A percentile compares a stretch with the other conserved stretches of the same genome.
These are phyloP conservation scores for Metschnikowia gruessii DNA, from an alignment of 805 yeast species.

Conservation along the genomic window DNA sequence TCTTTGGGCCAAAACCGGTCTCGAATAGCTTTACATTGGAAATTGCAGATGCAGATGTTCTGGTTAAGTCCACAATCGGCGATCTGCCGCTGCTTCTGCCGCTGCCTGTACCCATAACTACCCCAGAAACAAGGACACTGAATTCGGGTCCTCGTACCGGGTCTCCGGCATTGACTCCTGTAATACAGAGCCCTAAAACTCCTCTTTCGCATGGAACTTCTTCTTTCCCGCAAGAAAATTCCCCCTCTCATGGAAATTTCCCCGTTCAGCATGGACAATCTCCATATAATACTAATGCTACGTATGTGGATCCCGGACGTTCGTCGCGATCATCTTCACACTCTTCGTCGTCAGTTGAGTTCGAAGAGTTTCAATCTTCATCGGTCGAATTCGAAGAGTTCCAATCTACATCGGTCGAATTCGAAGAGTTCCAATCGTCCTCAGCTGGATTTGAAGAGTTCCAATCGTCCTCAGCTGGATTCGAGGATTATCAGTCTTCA, in stretches of 20 bases:
- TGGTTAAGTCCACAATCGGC: not conserved
- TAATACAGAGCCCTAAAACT: too few species aligned
- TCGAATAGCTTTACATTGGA: conserved; percentile 15
- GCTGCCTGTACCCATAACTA: not conserved
- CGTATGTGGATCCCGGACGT: not conserved
- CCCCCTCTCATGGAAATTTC: too few species aligned
- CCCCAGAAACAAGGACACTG: too few species aligned
- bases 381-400: conserved; percentile 5
- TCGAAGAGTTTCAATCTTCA: conserved; percentile 9
- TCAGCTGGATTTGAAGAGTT: conserved; percentile 5
- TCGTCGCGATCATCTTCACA: not conserved
- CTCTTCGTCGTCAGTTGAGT: not conserved
- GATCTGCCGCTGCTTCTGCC: not conserved
- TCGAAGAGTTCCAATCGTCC: conserved; percentile 6
- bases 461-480: too few species aligned
- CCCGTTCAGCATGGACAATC: too few species aligned
- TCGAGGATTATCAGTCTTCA: conserved; percentile 9
- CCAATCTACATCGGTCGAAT: conserved; percentile 3
- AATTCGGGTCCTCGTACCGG: too few species aligned
- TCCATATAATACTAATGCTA: too few species aligned
- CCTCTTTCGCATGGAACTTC: too few species aligned
- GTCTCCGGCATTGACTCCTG: too few species aligned
- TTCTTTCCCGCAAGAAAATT: too few species aligned
- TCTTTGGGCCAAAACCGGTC: conserved; percentile 25
- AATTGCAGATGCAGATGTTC: conserved; percentile 3